Percentiles rank a stretch among this genome's conserved stretches.
These are phyloP conservation scores for Xylariaceae sp. DNA, from an alignment of 2,329 filamentous ascomycete genomes.

Conservation along the genomic window DNA sequence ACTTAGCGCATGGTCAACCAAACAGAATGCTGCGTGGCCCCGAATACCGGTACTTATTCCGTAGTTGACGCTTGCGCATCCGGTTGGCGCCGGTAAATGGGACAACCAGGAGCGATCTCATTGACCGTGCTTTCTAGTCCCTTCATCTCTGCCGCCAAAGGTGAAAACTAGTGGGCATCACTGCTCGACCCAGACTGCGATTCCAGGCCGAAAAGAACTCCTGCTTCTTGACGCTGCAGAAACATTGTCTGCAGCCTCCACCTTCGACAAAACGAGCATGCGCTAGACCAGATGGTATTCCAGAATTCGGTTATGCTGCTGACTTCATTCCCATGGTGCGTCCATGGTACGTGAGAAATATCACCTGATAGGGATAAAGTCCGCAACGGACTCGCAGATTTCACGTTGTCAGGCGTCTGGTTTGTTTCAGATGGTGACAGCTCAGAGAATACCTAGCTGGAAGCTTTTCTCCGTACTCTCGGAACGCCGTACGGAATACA, in stretches of 20 bases:
- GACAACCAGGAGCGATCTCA: constrained; percentile 43
- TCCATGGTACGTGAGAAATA: not conserved
- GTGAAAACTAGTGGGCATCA: too few species aligned
- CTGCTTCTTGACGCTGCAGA: not conserved
- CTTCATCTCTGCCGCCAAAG: constrained; percentile 35
- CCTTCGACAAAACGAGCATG: not conserved
- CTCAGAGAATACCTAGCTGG: not conserved
- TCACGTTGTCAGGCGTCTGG: not conserved
- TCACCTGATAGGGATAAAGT: not conserved
- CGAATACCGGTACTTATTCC: not conserved
- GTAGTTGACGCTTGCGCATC: constrained; percentile 27
- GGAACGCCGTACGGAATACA: not conserved
- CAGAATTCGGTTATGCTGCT: constrained; percentile 24
- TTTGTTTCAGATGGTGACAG: not conserved
- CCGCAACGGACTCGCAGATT: not conserved
- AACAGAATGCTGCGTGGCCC: not conserved
- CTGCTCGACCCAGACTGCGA: too few species aligned
- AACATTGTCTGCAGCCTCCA: not conserved
- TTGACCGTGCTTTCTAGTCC: constrained; percentile 41
- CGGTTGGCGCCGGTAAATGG: constrained; percentile 45
- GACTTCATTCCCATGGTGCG: constrained; percentile 27
- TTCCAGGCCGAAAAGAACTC: too few species aligned
- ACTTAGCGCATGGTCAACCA: not conserved
- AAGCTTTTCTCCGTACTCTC: not conserved
- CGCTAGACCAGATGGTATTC: not conserved